Conservation (phyloP, 805 yeast genomes). For the Metschnikowia reukaufii region DNA sequence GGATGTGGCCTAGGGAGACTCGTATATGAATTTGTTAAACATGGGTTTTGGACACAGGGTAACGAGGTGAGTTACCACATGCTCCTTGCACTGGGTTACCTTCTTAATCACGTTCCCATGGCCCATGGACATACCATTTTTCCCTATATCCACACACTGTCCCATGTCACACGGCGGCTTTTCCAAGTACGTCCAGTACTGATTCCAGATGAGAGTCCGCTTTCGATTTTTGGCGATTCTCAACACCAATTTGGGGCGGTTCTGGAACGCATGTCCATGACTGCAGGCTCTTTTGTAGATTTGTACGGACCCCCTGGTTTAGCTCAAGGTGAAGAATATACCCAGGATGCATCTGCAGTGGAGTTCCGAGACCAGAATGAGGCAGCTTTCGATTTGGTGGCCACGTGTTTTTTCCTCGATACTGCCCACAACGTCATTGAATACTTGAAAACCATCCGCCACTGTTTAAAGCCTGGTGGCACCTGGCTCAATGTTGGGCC, state of each 20-base stretch:
- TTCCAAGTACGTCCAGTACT: constrained; percentile 50
- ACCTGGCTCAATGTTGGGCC: constrained; percentile 71
- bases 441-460: constrained; percentile 48
- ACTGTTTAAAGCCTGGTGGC: constrained; percentile 47
- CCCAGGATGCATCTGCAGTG: constrained; percentile 37
- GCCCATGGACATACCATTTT: constrained; percentile 43
- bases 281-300: constrained; percentile 71
- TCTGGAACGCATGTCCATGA: constrained; percentile 61
- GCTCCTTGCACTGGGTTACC: constrained; percentile 54
- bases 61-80: constrained; percentile 67
- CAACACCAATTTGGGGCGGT: neutral
- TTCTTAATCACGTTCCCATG: constrained; percentile 48
- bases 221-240: constrained; percentile 24
- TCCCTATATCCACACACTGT: constrained; percentile 56
- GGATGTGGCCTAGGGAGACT: constrained; percentile 67
- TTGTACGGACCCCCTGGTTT: constrained; percentile 55
- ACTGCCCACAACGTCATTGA: constrained; percentile 62
- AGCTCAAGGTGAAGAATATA: constrained; percentile 34
- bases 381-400: constrained; percentile 43
- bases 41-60: constrained; percentile 65
- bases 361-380: constrained; percentile 43
- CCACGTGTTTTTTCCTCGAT: constrained; percentile 63
- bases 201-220: constrained; percentile 54
- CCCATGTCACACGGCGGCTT: constrained; percentile 45
- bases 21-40: constrained; percentile 51